phyloP scores from a whole-genome alignment of 305 asterid genomes.

The Galium porrigens region DNA sequence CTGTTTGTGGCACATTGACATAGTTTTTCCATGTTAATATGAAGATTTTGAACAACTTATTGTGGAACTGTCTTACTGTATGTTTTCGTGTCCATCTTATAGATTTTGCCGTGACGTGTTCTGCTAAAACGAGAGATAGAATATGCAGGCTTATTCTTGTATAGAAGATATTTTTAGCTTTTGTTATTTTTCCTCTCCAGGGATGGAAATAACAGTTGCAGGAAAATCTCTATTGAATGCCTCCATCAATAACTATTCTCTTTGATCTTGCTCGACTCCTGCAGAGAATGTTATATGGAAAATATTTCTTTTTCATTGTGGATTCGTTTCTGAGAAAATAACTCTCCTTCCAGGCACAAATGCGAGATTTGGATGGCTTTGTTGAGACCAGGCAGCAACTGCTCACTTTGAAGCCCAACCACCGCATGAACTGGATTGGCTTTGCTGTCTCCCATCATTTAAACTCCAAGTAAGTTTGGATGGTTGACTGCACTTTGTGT shows the following conservation, averaged over 20 bases:
- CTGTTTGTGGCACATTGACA: slow-evolving; percentile 1
- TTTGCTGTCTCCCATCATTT: slow-evolving; percentile 92
- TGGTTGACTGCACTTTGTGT: not conserved
- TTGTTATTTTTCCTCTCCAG: not conserved
- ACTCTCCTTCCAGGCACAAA: slow-evolving; percentile 56
- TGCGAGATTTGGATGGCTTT: slow-evolving; percentile 94
- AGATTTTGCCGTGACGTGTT: not conserved
- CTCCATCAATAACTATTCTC: too few relatives aligned
- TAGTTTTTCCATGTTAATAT: not conserved
- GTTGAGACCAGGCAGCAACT: slow-evolving; percentile 94
- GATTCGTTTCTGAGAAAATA: slow-evolving; percentile 3
- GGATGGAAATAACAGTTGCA: too few relatives aligned
- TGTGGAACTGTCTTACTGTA: not conserved
- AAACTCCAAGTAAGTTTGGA: slow-evolving; percentile 46
- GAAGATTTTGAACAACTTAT: not conserved
- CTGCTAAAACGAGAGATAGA: not conserved
- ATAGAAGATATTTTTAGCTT: not conserved
- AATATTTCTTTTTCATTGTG: not conserved
- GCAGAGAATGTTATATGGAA: not conserved
- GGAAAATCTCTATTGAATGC: too few relatives aligned
- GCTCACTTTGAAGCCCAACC: slow-evolving; percentile 86
- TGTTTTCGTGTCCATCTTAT: not conserved
- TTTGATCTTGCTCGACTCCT: not conserved
- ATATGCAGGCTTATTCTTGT: not conserved
- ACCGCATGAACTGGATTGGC: slow-evolving; percentile 99